Conservation (phyloP, 495 filamentous ascomycete species). For the Geopyxis carbonaria region DNA sequence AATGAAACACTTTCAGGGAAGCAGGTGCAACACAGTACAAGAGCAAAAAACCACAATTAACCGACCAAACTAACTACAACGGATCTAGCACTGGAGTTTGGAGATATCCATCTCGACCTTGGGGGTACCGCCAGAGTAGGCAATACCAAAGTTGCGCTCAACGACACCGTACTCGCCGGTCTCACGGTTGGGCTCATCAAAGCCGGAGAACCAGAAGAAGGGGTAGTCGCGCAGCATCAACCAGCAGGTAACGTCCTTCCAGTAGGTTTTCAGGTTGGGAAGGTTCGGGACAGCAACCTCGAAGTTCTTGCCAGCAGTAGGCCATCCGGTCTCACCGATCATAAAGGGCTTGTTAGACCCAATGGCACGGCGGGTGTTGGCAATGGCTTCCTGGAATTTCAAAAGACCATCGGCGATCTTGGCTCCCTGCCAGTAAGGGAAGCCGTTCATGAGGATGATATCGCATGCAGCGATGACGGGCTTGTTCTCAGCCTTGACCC, state of each 20-base stretch:
- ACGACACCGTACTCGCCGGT: slow-evolving; percentile 3
- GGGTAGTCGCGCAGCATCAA: slow-evolving; percentile 12
- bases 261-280: slow-evolving; percentile 62
- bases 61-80: too few species aligned
- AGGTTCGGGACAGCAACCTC: slow-evolving; percentile 44
- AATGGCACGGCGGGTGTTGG: slow-evolving; percentile 40
- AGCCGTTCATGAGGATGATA: slow-evolving; percentile 21
- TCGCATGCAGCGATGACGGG: slow-evolving; percentile 1
- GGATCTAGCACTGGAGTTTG: too few species aligned
- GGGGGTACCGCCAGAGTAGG: too few species aligned
- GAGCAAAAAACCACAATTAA: too few species aligned
- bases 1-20: too few species aligned
- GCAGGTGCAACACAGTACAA: too few species aligned
- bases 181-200: slow-evolving; percentile 18
- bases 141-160: slow-evolving; percentile 21
- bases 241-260: slow-evolving; percentile 58
- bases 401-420: slow-evolving; percentile 6
- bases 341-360: slow-evolving; percentile 61
- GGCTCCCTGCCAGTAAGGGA: slow-evolving; percentile 25
- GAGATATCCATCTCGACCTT: too few species aligned
- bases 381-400: slow-evolving; percentile 48
- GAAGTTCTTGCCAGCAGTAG: slow-evolving; percentile 45
- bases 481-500: slow-evolving; percentile 54
- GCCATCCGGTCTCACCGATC: slow-evolving; percentile 86
- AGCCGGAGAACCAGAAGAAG: slow-evolving; percentile 22